Base-by-base conservation (phyloP, 441 rosid genomes). In the Gossypium gossypioides region DNA sequence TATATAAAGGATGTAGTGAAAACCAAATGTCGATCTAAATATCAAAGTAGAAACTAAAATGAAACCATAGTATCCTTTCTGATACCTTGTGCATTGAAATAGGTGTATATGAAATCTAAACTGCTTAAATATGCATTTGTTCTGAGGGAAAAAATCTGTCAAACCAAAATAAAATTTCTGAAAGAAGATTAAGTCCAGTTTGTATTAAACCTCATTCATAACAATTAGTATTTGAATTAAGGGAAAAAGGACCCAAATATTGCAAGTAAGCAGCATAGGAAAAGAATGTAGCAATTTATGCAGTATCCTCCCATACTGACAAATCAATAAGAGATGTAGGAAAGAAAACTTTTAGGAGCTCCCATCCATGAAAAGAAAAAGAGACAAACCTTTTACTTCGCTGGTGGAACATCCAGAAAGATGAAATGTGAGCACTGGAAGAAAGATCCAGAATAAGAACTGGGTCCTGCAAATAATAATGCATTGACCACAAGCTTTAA, bases 361-460 rank as follows among this genome's bases (percentile, higher is more conserved):
- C 18, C 29, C 42, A 52, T 7, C 8, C 16, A 9, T 4, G 66
- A 15, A 32, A 6, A 61, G 44, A 34, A 48, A 48, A 32, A 29
- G 96, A 89, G 75, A 86, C 81, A 83, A 84, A 96, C 99, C 99
- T 93, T 88, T 84, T 93, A 84, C 89, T 93, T 86, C 85, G 93
- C 77, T 86, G 95, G 86, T 96, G 92, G 83, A 90, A 72, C 86
- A 96, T 91, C 98, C 97, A 96, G 78, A 96, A 93, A 6, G 97
- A 91, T 72, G 98, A 88, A 52, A 86, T 82, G 61, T 83, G 89
- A 58, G 77, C 91, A 81, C n/a, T 18, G 15, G 66, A 61, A 61
- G 66, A 61, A 74, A 89, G 85, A 89, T 96, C 97, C 80, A 91
- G 81, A 72, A 96, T 83, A 83, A 85, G 91, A 81, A 86, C 77